These are phyloP conservation scores for Piloderma croceum DNA, from an alignment of 768 basidiomycete genomes.

Conservation along the genomic window DNA sequence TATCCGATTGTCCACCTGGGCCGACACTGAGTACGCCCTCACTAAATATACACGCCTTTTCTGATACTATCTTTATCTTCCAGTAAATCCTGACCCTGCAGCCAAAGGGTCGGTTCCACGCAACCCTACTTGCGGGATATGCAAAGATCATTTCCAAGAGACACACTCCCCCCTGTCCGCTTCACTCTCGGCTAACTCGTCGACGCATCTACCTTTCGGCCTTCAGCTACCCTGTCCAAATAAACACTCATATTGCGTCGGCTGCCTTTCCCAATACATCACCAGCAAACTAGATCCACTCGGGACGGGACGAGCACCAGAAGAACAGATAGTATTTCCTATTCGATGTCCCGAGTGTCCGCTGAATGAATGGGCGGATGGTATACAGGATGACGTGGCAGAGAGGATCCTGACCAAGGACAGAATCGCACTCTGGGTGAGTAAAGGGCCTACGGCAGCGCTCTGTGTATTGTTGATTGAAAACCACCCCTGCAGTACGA, in stretches of 20 bases:
- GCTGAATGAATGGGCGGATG: constrained; percentile 25
- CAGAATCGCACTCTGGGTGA: constrained; percentile 32
- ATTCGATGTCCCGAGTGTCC: constrained; percentile 35
- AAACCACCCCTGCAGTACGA: constrained; percentile 26
- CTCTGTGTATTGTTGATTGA: no score
- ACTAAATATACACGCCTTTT: background rate
- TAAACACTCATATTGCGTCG: constrained; percentile 31
- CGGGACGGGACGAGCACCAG: constrained; percentile 27
- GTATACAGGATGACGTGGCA: constrained; percentile 32
- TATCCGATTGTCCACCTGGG: no score
- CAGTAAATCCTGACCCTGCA: constrained; percentile 1
- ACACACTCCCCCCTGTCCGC: constrained; percentile 30
- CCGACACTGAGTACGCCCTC: no score
- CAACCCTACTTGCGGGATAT: constrained; percentile 32
- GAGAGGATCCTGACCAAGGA: constrained; percentile 25
- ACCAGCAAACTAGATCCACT: constrained; percentile 31
- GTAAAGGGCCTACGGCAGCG: no score
- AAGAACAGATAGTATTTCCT: no score
- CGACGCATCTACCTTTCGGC: constrained; percentile 26
- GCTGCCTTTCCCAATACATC: constrained; percentile 31
- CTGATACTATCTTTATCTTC: constrained; percentile 7
- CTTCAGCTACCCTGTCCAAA: constrained; percentile 34
- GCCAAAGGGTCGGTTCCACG: constrained; percentile 10
- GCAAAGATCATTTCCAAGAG: constrained; percentile 32
- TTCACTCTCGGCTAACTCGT: constrained; percentile 29